These are phyloP conservation scores for Globisporangium cederbergense DNA, from an alignment of 352 stramenopile genomes.

Conservation along the genomic window DNA sequence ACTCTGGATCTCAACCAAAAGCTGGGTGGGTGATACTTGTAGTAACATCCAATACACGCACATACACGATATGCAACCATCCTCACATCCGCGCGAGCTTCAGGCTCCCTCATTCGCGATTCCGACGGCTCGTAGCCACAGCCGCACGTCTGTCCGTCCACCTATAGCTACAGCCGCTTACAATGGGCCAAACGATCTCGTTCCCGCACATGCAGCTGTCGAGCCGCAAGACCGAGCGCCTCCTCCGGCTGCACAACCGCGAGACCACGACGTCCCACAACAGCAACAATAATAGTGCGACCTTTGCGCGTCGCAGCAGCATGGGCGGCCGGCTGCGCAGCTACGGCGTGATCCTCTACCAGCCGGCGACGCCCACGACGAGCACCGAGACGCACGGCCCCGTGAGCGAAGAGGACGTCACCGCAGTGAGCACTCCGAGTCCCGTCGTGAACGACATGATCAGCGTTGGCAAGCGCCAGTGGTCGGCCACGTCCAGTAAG, in stretches of 20 bases:
- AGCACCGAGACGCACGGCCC: neutral
- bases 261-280: neutral
- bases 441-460: constrained; percentile 15
- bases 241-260: neutral
- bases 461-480: neutral
- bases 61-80: neutral
- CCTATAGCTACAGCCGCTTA: neutral
- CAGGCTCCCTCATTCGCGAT: neutral
- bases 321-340: constrained; percentile 9
- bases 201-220: neutral
- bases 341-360: constrained; percentile 11
- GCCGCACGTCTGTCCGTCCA: neutral
- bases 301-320: constrained; percentile 11
- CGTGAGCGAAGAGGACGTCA: neutral
- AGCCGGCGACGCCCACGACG: neutral
- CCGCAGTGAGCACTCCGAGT: constrained; percentile 4
- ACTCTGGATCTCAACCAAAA: neutral
- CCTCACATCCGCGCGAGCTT: neutral
- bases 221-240: neutral
- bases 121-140: neutral
- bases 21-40: too few relatives aligned
- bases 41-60: too few relatives aligned
- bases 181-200: constrained; percentile 15
- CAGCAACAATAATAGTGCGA: constrained; percentile 1
- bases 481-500: neutral